A percentile compares a stretch with the other conserved stretches of the same genome.
phyloP scores from a whole-genome alignment of 352 stramenopile species.

The Phytophthora citrophthora region DNA sequence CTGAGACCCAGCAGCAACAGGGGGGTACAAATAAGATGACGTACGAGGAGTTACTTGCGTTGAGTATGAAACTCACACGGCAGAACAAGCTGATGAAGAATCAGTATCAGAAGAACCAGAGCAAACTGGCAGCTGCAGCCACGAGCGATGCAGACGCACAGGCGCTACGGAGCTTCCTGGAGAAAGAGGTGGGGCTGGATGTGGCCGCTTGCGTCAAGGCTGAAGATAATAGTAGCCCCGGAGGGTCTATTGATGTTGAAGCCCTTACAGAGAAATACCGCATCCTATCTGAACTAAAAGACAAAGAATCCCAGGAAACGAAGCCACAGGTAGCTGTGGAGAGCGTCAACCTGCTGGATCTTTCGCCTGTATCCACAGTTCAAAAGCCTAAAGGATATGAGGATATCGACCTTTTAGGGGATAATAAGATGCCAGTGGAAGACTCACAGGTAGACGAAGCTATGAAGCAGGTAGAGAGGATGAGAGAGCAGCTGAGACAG shows the following conservation, averaged over 20 bases:
- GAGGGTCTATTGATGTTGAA: constrained; percentile 48
- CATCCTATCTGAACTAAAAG: constrained; percentile 49
- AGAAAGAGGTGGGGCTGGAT: constrained; percentile 74
- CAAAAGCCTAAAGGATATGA: constrained; percentile 42
- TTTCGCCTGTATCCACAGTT: constrained; percentile 41
- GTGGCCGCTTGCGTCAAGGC: constrained; percentile 52
- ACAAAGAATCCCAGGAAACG: constrained; percentile 12
- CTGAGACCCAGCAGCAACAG: not conserved
- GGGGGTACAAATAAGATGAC: constrained; percentile 42
- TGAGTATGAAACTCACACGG: constrained; percentile 90
- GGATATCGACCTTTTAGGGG: constrained; percentile 61
- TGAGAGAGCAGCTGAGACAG: constrained; percentile 45
- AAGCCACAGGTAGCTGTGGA: constrained; percentile 24
- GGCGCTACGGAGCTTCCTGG: constrained; percentile 62
- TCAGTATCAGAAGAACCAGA: constrained; percentile 84
- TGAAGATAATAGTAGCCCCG: constrained; percentile 10
- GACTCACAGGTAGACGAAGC: constrained; percentile 53
- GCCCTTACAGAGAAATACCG: constrained; percentile 58
- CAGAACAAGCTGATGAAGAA: constrained; percentile 90
- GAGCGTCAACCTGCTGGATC: constrained; percentile 48
- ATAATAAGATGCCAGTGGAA: constrained; percentile 5
- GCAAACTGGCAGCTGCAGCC: constrained; percentile 43
- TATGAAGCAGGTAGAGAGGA: constrained; percentile 45
- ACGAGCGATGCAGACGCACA: constrained; percentile 52
- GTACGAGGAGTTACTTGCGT: constrained; percentile 83